Base-by-base conservation (phyloP, 1,284 basidiomycete genomes). In the Naganishia sp. region DNA sequence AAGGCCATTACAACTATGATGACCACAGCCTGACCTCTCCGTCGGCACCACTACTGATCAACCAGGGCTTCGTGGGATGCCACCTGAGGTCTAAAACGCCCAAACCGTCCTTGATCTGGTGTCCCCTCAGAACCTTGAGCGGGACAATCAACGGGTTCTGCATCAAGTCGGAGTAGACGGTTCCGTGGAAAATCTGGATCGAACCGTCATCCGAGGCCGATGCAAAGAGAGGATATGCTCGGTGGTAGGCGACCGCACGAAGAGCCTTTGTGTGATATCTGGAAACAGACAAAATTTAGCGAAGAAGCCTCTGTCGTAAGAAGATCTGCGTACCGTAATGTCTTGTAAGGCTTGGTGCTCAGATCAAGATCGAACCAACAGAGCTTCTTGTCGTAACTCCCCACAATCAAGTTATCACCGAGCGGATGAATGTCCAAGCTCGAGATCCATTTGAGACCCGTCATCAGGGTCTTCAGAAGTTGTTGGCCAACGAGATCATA, bases 301-400 rank as follows among this genome's bases (percentile, higher is more conserved):
- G 21, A 49, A 13, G 36, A 39, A 39, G 13, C 36, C 6, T 64
- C 18, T 55, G 36, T 23, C n/a, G 63, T 15, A 5, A 21, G 25
- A 13, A 11, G 15, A 50, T 10, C 23, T 28, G 71, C 75, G 65
- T 55, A 92, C 88, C 94, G 87, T 72, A 99, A 82, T 66, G 96
- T 88, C 81, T 96, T 96, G 85, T 94, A 99, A 1, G 96, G 96
- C 77, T 95, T 94, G 72, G 90, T 88, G 73, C 89, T 90, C 64
- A 99, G 86, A 75, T 99, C 96, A 68, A 99, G 83, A 82, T 99
- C 96, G 79, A 99, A 99, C 96, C 96, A 99, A 75, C 92, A 94
- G 18, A 99, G 82, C 79, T 97, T 95, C 72, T 92, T 89, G 82
- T 99, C 96, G 80, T 99, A 99, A 61, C 90, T 90, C 68, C 96